These are phyloP conservation scores for Candida sphagnicola DNA, from an alignment of 805 yeast species.

Conservation along the genomic window DNA sequence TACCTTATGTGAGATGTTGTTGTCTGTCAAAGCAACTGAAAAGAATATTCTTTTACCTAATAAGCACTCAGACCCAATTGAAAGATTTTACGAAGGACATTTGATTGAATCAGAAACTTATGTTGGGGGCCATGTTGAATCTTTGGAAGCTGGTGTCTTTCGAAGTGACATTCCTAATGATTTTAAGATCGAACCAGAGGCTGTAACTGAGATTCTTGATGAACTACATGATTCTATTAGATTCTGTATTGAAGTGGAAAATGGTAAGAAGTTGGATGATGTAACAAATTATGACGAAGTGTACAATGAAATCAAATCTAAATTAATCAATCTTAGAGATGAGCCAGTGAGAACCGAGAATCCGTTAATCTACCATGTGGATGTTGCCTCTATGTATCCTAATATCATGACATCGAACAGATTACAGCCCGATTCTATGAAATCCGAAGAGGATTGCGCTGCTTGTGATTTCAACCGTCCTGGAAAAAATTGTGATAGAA, in stretches of 20 bases:
- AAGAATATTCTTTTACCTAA: conserved; percentile 79
- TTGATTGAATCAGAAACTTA: conserved; percentile 91
- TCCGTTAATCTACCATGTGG: conserved; percentile 94
- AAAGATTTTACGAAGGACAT: conserved; percentile 92
- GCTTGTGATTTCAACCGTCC: conserved; percentile 96
- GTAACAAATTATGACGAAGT: conserved; percentile 80
- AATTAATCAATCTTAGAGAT: conserved; percentile 54
- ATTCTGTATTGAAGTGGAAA: conserved; percentile 83
- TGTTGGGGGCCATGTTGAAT: conserved; percentile 98
- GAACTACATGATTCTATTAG: conserved; percentile 75
- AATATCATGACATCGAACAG: conserved; percentile 97
- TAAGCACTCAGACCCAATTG: conserved; percentile 91
- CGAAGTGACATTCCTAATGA: conserved; percentile 77
- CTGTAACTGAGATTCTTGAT: conserved; percentile 70
- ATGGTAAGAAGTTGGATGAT: conserved; percentile 65
- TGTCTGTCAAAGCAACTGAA: conserved; percentile 93
- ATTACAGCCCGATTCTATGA: conserved; percentile 97
- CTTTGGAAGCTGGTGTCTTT: conserved; percentile 96
- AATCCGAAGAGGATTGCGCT: conserved; percentile 91
- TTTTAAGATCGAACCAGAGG: conserved; percentile 76
- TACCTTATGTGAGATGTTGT: conserved; percentile 94
- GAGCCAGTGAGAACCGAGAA: conserved; percentile 66
- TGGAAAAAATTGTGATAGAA: conserved; percentile 87
- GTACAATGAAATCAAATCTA: conserved; percentile 49
- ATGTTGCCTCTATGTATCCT: conserved; percentile 99